A percentile compares a stretch with the other conserved stretches of the same genome.
These are phyloP conservation scores for Aureobasidium sp. DNA, from an alignment of 2,329 filamentous ascomycete genomes.

Conservation along the genomic window DNA sequence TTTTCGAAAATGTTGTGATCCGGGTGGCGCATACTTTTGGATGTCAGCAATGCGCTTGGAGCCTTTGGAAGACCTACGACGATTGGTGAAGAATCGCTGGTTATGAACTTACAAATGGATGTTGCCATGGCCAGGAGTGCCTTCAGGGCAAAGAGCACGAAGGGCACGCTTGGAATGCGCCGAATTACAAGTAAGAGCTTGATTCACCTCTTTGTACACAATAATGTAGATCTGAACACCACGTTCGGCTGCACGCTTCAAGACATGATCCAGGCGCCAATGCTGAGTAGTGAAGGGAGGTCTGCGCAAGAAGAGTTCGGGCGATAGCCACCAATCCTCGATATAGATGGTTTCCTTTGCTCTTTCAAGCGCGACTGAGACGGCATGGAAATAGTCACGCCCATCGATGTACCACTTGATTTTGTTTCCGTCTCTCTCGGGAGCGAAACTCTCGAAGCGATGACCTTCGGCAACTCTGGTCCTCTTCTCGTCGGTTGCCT, in stretches of 20 bases:
- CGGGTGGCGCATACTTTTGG: conserved; percentile 66
- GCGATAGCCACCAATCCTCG: conserved; percentile 93
- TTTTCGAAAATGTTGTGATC: conserved; percentile 95
- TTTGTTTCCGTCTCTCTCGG: conserved; percentile 74
- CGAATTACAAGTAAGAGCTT: conserved; percentile 77
- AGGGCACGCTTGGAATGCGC: conserved; percentile 86
- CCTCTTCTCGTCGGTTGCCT: conserved; percentile 74
- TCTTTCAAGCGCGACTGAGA: conserved; percentile 80
- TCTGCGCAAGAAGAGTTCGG: conserved; percentile 75
- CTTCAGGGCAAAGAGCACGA: conserved; percentile 70
- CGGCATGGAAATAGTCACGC: conserved; percentile 87
- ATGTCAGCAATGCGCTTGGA: background rate
- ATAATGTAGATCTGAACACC: conserved; percentile 92
- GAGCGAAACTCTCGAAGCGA: conserved; percentile 85
- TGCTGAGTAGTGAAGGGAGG: conserved; percentile 77
- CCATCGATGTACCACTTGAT: conserved; percentile 98
- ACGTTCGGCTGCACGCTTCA: conserved; percentile 83
- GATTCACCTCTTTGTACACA: conserved; percentile 73
- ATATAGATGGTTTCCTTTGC: conserved; percentile 95
- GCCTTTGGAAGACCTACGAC: background rate
- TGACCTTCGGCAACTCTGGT: conserved; percentile 63
- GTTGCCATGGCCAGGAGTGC: conserved; percentile 75
- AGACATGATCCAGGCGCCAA: conserved; percentile 75
- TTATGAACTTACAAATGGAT: conserved; percentile 53
- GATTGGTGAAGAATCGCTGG: background rate